Base-by-base conservation (phyloP, 208 protist genomes). In the Trypanosoma conorhini region DNA sequence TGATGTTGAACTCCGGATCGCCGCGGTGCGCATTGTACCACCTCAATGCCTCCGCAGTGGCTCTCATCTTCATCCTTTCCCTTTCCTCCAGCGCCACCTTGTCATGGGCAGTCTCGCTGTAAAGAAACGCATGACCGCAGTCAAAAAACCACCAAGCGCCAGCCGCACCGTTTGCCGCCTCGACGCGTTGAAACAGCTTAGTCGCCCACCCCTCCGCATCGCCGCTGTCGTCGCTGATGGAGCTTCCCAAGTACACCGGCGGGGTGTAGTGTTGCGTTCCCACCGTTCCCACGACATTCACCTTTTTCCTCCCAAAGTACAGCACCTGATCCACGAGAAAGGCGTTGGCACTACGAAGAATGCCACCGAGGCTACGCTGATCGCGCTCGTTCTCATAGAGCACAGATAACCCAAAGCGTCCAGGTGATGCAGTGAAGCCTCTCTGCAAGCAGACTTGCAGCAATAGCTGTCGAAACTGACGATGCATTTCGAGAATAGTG, bases 361-460 rank as follows among this genome's bases (percentile, higher is more conserved):
- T 77, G 17, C 92, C 92, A 35, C 88, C 88, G 55, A 96, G 86
- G 70, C 92, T 97, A 40, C 89, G 86, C 66, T 94, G 87, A 67
- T 97, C 92, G 31, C 70, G 84, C 26, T 86, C 85, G 64, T 97
- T 97, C 61, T 97, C 86, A 58, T 91, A 94, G 3, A 97, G 73
- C 10, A 97, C 80, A 10, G 86, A 92, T 19, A 97, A 35, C 12
- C 89, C 88, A 67, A 96, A 96, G 22, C 61, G 62, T 15, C 22
- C 22, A 38, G 22, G 4, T 33, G 24, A 26, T 62, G 55, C 55
- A 62, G 52, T 50, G 52, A 38, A 42, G 24, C 19, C 10, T 30
- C 38, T 5, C 31, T 17, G 5, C 7, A 22, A 42, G 35, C 46
- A 65, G 5, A 57, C 55, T 12, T 35, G 68, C 10, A 75, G 57